Evolutionary conservation across 2,329 filamentous ascomycete genomes (phyloP), one percentile per base, ranked within the genome.

Genomic region (Aquanectria penicillioides): DNA sequence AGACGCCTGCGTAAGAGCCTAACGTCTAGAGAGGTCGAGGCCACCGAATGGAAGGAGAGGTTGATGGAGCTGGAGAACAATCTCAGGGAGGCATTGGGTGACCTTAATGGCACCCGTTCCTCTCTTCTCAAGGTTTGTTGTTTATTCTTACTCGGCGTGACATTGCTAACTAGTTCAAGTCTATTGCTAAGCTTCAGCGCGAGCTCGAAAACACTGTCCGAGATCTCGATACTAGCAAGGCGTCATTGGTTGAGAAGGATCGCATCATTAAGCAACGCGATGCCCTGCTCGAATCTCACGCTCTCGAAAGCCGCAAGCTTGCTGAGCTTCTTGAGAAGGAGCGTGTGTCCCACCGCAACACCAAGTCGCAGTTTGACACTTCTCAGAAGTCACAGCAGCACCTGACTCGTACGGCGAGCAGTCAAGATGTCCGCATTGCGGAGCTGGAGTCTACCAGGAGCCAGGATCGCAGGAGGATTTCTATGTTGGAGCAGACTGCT

Each of bases 321-420:
- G 88, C 89, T 1, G 94, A 98, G 65, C 83, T 97, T 50, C 87
- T 98, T 12, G 94, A 98, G 47, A 96, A 96, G 69, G 95, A 99
- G 77, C 88, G 93, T 12, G 86, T 92, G 64, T 87, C 86, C 18
- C 93, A 96, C 68, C 90, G 93, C 63, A 91, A 92, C 69, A 95
- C 97, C 58, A 93, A 93, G 73, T 86, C 92, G 61, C 89, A 94
- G 57, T 96, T 92, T 68, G 95, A 99, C 69, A 92, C 91, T 31
- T 90, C 92, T 69, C 90, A 97, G 68, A 93, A 93, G 71, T 93
- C 91, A 2, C 91, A 97, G 58, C 90, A 94, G 59, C 92, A 95
- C 64, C 91, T 95, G 10, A 89, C 89, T n/a, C 88, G 92, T 26
- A 95, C 92, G 2, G 90, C 97, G 55, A 89, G 89, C 10, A 91